These are phyloP conservation scores for Cladosporium velox DNA, from an alignment of 2,329 filamentous ascomycete genomes.

Conservation along the genomic window DNA sequence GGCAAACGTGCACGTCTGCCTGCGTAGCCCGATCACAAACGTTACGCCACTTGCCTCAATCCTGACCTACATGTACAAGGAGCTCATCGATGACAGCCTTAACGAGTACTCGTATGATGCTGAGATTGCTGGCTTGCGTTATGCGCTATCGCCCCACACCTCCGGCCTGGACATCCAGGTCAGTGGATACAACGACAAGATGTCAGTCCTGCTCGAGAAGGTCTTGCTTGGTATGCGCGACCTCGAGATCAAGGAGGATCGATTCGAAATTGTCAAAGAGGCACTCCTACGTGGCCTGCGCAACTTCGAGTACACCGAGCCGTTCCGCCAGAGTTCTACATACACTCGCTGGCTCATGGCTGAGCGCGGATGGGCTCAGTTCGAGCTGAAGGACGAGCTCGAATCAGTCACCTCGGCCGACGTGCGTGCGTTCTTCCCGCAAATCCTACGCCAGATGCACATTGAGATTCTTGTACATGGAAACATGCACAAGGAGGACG, in stretches of 20 bases:
- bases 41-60: conserved; percentile 76
- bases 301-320: conserved; percentile 85
- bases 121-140: conserved; percentile 85
- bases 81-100: conserved; percentile 83
- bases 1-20: conserved; percentile 78
- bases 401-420: conserved; percentile 72
- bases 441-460: conserved; percentile 79
- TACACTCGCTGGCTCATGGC: conserved; percentile 78
- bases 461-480: conserved; percentile 88
- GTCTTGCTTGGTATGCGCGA: conserved; percentile 82
- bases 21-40: conserved; percentile 77
- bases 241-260: conserved; percentile 78
- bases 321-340: conserved; percentile 83
- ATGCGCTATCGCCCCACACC: conserved; percentile 71
- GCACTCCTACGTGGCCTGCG: conserved; percentile 72
- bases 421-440: conserved; percentile 74
- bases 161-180: conserved; percentile 77
- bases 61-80: conserved; percentile 77
- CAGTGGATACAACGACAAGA: conserved; percentile 94
- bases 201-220: conserved; percentile 85
- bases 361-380: conserved; percentile 75
- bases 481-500: conserved; percentile 93
- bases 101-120: conserved; percentile 96
- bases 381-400: conserved; percentile 77
- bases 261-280: conserved; percentile 91